Percentiles rank a stretch among this genome's conserved stretches.
Conservation (phyloP, 2,329 filamentous ascomycete genomes). For the Fonsecaea nubica region DNA sequence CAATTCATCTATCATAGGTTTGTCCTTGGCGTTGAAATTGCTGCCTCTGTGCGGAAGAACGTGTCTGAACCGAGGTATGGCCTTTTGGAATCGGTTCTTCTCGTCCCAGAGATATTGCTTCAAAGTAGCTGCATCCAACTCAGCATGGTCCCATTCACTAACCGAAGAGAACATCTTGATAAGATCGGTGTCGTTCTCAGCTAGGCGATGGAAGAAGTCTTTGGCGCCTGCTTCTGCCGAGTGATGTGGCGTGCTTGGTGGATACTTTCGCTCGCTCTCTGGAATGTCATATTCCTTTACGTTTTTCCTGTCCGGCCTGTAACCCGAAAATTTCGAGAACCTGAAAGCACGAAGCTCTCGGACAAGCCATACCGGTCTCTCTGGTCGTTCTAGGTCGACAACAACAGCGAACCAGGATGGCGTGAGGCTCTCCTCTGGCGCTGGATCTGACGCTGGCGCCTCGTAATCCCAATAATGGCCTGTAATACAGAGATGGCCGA, state of each 20-base stretch:
- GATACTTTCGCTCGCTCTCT: neutral
- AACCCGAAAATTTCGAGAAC: neutral
- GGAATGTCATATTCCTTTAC: too few species aligned
- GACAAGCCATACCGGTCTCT: neutral
- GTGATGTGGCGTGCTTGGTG: too few species aligned
- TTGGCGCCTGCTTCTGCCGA: too few species aligned
- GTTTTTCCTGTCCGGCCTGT: too few species aligned
- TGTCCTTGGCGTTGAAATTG: too few species aligned
- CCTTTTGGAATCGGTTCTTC: neutral
- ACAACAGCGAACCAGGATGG: neutral
- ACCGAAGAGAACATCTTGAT: neutral
- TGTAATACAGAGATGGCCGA: too few species aligned
- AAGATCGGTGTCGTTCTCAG: neutral
- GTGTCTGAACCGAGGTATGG: too few species aligned
- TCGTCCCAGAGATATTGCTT: neutral
- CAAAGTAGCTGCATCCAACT: neutral
- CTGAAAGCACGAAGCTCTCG: neutral
- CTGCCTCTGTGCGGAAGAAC: too few species aligned
- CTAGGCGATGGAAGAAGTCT: neutral
- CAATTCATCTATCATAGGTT: too few species aligned
- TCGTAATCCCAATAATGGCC: too few species aligned
- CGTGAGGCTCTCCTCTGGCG: too few species aligned
- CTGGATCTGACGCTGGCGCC: too few species aligned
- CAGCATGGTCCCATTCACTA: neutral
- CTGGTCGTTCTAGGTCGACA: neutral